phyloP scores from a whole-genome alignment of 768 basidiomycete species.

The Solioccasus polychromus region DNA sequence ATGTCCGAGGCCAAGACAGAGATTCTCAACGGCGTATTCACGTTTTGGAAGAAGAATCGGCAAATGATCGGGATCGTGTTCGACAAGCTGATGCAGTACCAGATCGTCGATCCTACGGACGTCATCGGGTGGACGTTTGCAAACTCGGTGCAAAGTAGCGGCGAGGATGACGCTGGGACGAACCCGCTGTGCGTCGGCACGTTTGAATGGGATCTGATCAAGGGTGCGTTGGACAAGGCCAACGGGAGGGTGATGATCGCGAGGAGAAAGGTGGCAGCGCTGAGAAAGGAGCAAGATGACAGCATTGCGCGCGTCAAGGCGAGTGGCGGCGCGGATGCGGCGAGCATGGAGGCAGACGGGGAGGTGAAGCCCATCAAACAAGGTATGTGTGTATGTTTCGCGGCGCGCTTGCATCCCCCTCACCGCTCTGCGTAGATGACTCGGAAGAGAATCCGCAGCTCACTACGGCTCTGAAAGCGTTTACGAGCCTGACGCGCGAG shows the following conservation, averaged over 20 bases:
- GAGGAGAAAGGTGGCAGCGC: slow-evolving; percentile 62
- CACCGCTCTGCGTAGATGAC: slow-evolving; percentile 34
- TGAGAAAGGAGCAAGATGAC: slow-evolving; percentile 89
- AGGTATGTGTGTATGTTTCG: slow-evolving; percentile 1
- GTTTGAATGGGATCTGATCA: slow-evolving; percentile 84
- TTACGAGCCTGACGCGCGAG: slow-evolving; percentile 68
- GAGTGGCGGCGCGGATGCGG: slow-evolving; percentile 47
- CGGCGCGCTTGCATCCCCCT: slow-evolving; percentile 2
- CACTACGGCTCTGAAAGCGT: slow-evolving; percentile 71
- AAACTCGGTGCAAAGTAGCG: slow-evolving; percentile 40
- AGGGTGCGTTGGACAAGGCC: slow-evolving; percentile 83
- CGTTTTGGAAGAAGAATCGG: slow-evolving; percentile 81
- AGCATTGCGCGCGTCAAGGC: slow-evolving; percentile 74
- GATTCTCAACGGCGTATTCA: slow-evolving; percentile 65
- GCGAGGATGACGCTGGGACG: slow-evolving; percentile 37
- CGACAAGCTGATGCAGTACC: slow-evolving; percentile 98
- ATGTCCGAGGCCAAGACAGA: slow-evolving; percentile 61
- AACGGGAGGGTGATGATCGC: slow-evolving; percentile 84
- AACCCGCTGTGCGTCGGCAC: slow-evolving; percentile 43
- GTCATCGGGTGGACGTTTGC: slow-evolving; percentile 84
- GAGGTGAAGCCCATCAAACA: slow-evolving; percentile 62
- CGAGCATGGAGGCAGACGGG: slow-evolving; percentile 65
- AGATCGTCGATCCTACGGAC: slow-evolving; percentile 92
- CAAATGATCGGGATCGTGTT: slow-evolving; percentile 92
- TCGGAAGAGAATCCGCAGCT: slow-evolving; percentile 64